These are phyloP conservation scores for Amanita subjunquillea DNA, from an alignment of 768 basidiomycete genomes.

Conservation along the genomic window DNA sequence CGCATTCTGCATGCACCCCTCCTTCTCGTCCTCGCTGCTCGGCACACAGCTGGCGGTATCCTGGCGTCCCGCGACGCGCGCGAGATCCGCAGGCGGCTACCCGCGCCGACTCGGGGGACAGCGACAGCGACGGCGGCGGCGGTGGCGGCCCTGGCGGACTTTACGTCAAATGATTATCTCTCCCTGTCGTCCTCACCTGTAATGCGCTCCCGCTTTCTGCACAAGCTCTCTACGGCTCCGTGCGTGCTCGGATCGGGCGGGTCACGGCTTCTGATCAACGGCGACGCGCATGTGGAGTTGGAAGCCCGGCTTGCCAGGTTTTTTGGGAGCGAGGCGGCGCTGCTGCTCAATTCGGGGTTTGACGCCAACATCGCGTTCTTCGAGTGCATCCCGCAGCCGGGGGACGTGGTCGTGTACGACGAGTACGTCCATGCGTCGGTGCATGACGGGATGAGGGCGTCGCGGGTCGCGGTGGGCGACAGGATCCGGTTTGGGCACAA, in stretches of 20 bases:
- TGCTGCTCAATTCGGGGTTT: slow-evolving; percentile 89
- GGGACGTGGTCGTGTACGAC: slow-evolving; percentile 75
- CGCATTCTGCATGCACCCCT: background rate
- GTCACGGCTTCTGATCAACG: slow-evolving; percentile 77
- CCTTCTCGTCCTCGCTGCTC: slow-evolving; percentile 15
- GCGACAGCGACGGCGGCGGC: slow-evolving; percentile 10
- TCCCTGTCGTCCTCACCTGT: slow-evolving; percentile 55
- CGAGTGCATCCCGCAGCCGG: slow-evolving; percentile 63
- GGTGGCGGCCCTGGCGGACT: slow-evolving; percentile 46
- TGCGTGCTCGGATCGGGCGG: slow-evolving; percentile 79
- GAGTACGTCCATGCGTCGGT: slow-evolving; percentile 87
- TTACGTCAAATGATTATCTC: slow-evolving; percentile 91
- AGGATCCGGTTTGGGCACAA: slow-evolving; percentile 64
- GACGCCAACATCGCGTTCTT: slow-evolving; percentile 91
- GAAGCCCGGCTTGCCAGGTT: slow-evolving; percentile 60
- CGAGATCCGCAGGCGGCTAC: slow-evolving; percentile 62
- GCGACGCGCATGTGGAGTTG: slow-evolving; percentile 55
- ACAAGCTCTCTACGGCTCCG: slow-evolving; percentile 35
- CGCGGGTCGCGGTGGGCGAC: slow-evolving; percentile 28
- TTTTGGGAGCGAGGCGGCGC: slow-evolving; percentile 50
- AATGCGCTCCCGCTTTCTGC: slow-evolving; percentile 51
- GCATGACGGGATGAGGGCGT: slow-evolving; percentile 80
- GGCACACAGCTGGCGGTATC: slow-evolving; percentile 34
- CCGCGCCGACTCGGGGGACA: slow-evolving; percentile 26
- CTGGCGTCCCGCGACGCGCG: slow-evolving; percentile 56